Evolutionary conservation across 306 rosid species (phyloP).

Genomic region (Prunus mongolica): DNA sequence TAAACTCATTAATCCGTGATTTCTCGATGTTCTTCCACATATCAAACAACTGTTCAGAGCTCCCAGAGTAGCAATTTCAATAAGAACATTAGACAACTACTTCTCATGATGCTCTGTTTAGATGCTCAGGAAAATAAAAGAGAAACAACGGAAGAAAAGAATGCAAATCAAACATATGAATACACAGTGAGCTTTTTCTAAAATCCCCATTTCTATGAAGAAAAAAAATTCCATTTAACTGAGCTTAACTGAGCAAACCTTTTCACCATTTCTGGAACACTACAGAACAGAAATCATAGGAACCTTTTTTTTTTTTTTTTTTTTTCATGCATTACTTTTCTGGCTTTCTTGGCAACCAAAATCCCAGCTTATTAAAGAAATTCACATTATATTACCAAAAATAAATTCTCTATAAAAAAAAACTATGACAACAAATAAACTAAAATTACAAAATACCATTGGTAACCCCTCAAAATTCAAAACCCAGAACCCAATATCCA

Average conservation of each 20-base stretch:
- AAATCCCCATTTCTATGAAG: no score
- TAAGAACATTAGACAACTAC: neutral
- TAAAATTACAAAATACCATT: no score
- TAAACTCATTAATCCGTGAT: slow-evolving; percentile 47
- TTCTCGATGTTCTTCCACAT: slow-evolving; percentile 61
- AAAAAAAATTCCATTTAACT: no score
- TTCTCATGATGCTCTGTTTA: neutral
- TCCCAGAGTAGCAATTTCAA: slow-evolving; percentile 5
- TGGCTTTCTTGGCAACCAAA: neutral
- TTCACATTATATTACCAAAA: neutral
- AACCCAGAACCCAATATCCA: neutral
- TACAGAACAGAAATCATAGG: no score
- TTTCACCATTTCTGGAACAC: no score
- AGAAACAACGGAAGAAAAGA: neutral
- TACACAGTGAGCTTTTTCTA: neutral
- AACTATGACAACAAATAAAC: neutral
- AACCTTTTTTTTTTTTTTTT: no score
- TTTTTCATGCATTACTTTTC: neutral
- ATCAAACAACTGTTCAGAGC: slow-evolving; percentile 53
- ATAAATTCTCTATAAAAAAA: neutral
- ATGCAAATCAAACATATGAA: neutral
- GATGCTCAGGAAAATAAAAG: neutral
- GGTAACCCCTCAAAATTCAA: neutral
- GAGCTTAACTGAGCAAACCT: no score
- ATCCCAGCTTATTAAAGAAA: neutral